Conservation (phyloP, 208 protist genomes). For the Trypanosoma avium region DNA sequence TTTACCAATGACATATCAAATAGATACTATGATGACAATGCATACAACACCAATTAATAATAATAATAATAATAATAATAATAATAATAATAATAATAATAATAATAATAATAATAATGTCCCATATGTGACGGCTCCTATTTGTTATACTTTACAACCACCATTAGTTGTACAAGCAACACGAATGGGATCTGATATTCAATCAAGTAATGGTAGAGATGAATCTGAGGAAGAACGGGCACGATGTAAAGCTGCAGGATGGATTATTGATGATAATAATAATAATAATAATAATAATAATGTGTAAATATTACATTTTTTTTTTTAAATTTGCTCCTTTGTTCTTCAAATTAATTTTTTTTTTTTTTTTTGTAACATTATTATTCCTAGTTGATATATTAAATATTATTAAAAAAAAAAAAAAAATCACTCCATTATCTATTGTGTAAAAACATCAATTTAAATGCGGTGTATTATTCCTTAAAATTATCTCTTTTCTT, state of each 20-base stretch:
- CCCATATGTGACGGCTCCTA: constrained; percentile 51
- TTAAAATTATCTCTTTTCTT: not conserved
- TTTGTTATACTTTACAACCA: constrained; percentile 84
- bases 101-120: constrained; percentile 4
- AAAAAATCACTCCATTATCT: too few species aligned
- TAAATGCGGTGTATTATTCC: not conserved
- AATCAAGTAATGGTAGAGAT: constrained; percentile 28
- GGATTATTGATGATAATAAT: constrained; percentile 10
- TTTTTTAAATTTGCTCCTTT: constrained; percentile 15
- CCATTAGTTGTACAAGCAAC: constrained; percentile 66
- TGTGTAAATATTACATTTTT: not conserved
- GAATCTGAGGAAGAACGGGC: constrained; percentile 22
- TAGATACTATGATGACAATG: constrained; percentile 88
- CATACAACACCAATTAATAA: constrained; percentile 16
- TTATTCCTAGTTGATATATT: too few species aligned
- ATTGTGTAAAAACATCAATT: too few species aligned
- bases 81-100: not conserved
- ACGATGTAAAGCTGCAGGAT: constrained; percentile 31
- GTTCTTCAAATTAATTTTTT: not conserved
- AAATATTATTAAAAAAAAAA: too few species aligned
- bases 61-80: not conserved
- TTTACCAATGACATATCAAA: constrained; percentile 77
- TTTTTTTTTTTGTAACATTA: not conserved
- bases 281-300: not conserved
- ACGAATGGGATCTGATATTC: constrained; percentile 79